Evolutionary conservation across 805 yeast species (phyloP), one percentile per base, ranked within the genome.

Genomic region (Metschnikowia gruessii): DNA sequence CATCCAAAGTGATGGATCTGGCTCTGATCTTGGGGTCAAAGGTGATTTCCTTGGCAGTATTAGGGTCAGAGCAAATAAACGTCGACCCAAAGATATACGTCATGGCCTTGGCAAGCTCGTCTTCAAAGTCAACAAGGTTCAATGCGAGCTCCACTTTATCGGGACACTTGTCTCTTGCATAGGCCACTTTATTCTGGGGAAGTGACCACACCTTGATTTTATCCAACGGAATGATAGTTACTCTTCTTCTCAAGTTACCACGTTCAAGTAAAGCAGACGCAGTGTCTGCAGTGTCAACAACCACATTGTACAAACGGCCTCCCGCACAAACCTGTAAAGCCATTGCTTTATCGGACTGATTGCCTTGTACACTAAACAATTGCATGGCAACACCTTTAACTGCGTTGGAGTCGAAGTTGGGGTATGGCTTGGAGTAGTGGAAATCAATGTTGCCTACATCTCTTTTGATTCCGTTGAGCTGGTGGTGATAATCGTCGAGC

Each of bases 301-400:
- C 89, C 30, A 95, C 87, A 58, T 91, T 90, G 63, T 81, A 95
- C 26, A 95, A 66, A 55, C 91, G 75, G 4, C 92, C 95, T 40
- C 99, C 99, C 2, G 97, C 99, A 62, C 95, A 85, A 2, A 88
- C 85, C 65, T 94, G 97, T 30, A 94, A 70, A 1, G 99, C 99
- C 21, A 83, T 74, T 0, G 95, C 84, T 44, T 83, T 81, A 21
- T 79, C 77, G 45, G 67, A 61, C 40, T 84, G 79, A 0, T 72
- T 61, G 37, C 82, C 81, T 15, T 77, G 76, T 17, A 94, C 61
- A 1, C 74, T 65, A 61, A 95, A 89, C 41, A 94, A 68, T 59
- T 87, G 94, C 2, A 96, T 96, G 12, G 92, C 95, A 15, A 90
- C 79, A 37, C 99, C 99, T 59, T 82, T 84, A 3, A 94, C 95